A percentile compares a stretch with the other conserved stretches of the same genome.
Conservation (phyloP, 139 green algal genomes). For the Haematococcus sp. region DNA sequence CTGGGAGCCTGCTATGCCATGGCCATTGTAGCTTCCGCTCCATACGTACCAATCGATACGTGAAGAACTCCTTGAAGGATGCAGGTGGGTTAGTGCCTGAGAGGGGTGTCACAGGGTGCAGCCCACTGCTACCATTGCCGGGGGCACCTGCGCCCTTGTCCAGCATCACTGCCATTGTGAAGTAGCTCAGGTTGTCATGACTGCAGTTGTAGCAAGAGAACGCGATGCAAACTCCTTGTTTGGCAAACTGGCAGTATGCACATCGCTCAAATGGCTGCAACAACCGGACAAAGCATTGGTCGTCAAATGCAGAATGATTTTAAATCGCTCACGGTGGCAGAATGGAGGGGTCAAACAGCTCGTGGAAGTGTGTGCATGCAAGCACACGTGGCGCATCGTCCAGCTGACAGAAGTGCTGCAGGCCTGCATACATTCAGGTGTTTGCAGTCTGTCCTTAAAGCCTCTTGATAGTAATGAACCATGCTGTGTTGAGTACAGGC, state of each 20-base stretch:
- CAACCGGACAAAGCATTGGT: neutral
- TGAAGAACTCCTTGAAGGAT: conserved; percentile 66
- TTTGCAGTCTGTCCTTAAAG: too few relatives aligned
- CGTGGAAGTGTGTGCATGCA: conserved; percentile 79
- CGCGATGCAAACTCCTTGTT: neutral
- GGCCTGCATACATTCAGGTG: conserved; percentile 32
- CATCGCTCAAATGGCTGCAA: neutral
- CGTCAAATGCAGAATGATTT: neutral
- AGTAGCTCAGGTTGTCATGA: conserved; percentile 51
- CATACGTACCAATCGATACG: conserved; percentile 51
- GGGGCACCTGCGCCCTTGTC: too few relatives aligned
- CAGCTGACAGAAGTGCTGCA: neutral
- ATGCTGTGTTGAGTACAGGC: too few relatives aligned
- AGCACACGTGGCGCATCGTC: conserved; percentile 50
- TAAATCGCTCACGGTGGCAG: conserved; percentile 42
- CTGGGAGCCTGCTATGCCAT: too few relatives aligned
- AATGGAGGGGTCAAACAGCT: conserved; percentile 47
- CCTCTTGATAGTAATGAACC: too few relatives aligned
- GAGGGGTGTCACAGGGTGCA: neutral
- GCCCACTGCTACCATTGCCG: neutral
- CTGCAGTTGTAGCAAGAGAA: conserved; percentile 11
- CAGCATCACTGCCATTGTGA: conserved; percentile 68
- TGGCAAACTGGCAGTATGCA: neutral
- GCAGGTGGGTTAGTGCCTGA: conserved; percentile 21
- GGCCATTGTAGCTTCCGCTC: too few relatives aligned